Conservation (phyloP, 768 basidiomycete species). For the Lactarius indigo region DNA sequence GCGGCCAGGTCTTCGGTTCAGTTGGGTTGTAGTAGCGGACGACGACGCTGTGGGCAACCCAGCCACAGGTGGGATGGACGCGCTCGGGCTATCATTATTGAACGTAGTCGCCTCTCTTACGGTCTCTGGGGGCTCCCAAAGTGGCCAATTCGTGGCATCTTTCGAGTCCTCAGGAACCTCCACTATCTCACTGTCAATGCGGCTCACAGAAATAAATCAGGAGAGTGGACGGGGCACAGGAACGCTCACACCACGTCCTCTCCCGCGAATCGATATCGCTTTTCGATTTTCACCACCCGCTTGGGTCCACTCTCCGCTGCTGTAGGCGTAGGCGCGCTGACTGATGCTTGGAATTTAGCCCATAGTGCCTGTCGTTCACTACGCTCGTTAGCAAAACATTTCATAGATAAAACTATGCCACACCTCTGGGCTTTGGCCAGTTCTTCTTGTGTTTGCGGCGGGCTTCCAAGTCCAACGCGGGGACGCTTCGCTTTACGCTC, state of each 20-base stretch:
- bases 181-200: constrained; percentile 55
- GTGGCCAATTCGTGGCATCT: constrained; percentile 75
- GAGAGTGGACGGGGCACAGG: neutral
- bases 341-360: constrained; percentile 64
- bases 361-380: constrained; percentile 66
- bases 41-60: constrained; percentile 22
- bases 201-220: constrained; percentile 15
- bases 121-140: constrained; percentile 38
- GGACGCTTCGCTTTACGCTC: constrained; percentile 39
- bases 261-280: constrained; percentile 71
- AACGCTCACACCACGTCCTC: constrained; percentile 65
- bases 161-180: constrained; percentile 70
- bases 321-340: constrained; percentile 34
- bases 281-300: constrained; percentile 62
- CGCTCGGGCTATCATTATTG: constrained; percentile 8
- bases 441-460: constrained; percentile 35
- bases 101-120: constrained; percentile 18
- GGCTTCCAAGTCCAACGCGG: constrained; percentile 27
- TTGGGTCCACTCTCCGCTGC: constrained; percentile 28
- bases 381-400: constrained; percentile 12
- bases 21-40: constrained; percentile 10
- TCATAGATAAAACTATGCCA: neutral
- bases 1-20: constrained; percentile 52
- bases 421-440: constrained; percentile 42
- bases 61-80: constrained; percentile 2